A percentile compares a stretch with the other conserved stretches of the same genome.
Evolutionary conservation across 257 asterid species (phyloP).

Genomic region (Haberlea rhodopensis): DNA sequence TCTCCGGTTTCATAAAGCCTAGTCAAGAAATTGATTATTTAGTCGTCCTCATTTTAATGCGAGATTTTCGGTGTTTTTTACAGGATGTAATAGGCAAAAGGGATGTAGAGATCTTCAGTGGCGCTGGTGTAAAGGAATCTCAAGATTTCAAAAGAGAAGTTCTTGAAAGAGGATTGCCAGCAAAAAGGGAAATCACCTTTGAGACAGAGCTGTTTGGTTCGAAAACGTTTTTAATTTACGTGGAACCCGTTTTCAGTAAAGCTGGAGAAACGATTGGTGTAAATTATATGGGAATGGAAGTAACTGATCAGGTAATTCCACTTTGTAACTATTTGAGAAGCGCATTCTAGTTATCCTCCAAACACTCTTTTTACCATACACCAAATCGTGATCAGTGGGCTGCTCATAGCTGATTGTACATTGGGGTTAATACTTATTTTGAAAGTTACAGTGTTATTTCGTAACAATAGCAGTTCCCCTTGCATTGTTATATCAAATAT

Average conservation of each 20-base stretch:
- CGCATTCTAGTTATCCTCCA: background rate
- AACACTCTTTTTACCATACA: background rate
- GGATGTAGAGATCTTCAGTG: constrained; percentile 76
- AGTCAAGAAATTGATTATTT: background rate
- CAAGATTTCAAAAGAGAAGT: constrained; percentile 89
- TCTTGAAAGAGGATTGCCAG: constrained; percentile 69
- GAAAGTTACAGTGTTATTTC: background rate
- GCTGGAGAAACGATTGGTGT: constrained; percentile 82
- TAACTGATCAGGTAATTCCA: constrained; percentile 70
- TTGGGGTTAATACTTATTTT: too few species aligned
- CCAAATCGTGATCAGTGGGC: background rate
- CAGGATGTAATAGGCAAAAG: constrained; percentile 95
- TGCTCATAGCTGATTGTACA: background rate
- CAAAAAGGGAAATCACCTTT: constrained; percentile 87
- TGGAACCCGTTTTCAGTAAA: constrained; percentile 88
- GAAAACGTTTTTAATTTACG: constrained; percentile 75
- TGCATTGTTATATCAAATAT: too few species aligned
- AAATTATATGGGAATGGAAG: constrained; percentile 94
- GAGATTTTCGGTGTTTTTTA: constrained; percentile 29
- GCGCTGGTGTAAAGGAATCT: constrained; percentile 87
- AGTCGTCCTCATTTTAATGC: too few species aligned
- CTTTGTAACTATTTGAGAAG: background rate
- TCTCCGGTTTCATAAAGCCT: background rate
- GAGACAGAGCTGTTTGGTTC: constrained; percentile 80
- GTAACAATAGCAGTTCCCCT: too few species aligned